Conservation (phyloP, 805 yeast genomes). For the Candida sithepensis region DNA sequence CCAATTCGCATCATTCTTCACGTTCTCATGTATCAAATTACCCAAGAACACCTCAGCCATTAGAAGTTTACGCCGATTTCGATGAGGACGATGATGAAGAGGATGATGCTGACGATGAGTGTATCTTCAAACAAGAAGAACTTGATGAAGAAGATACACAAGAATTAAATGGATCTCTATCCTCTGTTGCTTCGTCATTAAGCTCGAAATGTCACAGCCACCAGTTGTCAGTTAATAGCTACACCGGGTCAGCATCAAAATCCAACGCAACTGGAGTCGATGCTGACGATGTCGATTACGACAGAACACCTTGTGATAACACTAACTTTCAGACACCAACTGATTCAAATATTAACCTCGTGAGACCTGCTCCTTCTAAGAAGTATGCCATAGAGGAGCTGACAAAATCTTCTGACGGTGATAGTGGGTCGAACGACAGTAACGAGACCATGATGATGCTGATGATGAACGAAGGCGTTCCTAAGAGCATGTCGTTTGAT, state of each 20-base stretch:
- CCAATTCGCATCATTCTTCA: neutral
- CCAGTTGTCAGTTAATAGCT: neutral
- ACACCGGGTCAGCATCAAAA: neutral
- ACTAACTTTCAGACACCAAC: neutral
- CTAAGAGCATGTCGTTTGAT: conserved; percentile 38
- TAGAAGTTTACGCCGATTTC: conserved; percentile 5
- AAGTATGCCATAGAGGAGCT: conserved; percentile 6
- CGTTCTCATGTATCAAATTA: conserved; percentile 3
- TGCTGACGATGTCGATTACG: conserved; percentile 15
- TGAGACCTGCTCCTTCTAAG: conserved; percentile 12
- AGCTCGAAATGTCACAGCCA: neutral
- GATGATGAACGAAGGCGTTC: neutral
- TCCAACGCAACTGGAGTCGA: conserved; percentile 5
- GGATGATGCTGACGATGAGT: conserved; percentile 4
- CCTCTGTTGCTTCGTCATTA: neutral
- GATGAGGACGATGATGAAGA: conserved; percentile 11
- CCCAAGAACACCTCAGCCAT: conserved; percentile 18
- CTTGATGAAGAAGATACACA: conserved; percentile 7
- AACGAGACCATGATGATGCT: neutral
- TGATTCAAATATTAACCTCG: neutral
- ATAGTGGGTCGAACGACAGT: neutral
- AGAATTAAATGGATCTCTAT: conserved; percentile 1
- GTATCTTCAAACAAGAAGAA: conserved; percentile 3
- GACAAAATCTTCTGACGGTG: neutral
- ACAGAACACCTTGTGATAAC: conserved; percentile 10